These are phyloP conservation scores for Ophiostoma ulmi DNA, from an alignment of 2,329 filamentous ascomycete genomes.

Conservation along the genomic window DNA sequence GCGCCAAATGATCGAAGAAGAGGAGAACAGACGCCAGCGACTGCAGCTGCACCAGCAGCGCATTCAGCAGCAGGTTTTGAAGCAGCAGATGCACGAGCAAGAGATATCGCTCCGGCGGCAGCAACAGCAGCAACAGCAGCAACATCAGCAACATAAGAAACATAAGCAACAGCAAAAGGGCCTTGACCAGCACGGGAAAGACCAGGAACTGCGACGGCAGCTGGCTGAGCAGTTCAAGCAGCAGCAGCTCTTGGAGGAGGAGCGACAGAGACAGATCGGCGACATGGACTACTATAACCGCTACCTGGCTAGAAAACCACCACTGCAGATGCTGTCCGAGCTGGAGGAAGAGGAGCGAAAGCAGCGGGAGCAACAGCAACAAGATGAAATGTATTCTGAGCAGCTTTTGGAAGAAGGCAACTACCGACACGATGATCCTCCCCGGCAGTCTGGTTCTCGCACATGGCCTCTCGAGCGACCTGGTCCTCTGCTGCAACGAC, in stretches of 20 bases:
- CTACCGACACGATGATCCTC: not conserved
- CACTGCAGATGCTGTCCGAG: constrained; percentile 1
- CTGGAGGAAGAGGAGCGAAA: not conserved
- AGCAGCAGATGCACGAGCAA: constrained; percentile 3
- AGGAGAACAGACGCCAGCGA: not conserved
- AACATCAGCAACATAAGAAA: too few species aligned
- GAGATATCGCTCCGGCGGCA: not conserved
- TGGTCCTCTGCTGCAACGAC: not conserved
- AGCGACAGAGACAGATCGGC: not conserved
- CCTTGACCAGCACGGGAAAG: not conserved
- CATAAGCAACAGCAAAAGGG: not conserved
- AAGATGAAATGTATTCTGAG: not conserved
- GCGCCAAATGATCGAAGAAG: not conserved
- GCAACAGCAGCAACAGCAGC: not conserved
- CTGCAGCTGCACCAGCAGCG: constrained; percentile 8
- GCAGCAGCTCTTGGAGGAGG: not conserved
- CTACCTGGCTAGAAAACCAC: not conserved
- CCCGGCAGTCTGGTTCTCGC: not conserved
- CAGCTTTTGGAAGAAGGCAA: not conserved
- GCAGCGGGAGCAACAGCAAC: not conserved
- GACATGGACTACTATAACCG: not conserved
- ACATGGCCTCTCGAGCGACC: not conserved
- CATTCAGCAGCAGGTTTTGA: not conserved
- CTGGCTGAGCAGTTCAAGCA: not conserved
- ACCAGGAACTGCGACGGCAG: not conserved